These are phyloP conservation scores for Penicillium sp. DNA, from an alignment of 2,329 filamentous ascomycete species.

Conservation along the genomic window DNA sequence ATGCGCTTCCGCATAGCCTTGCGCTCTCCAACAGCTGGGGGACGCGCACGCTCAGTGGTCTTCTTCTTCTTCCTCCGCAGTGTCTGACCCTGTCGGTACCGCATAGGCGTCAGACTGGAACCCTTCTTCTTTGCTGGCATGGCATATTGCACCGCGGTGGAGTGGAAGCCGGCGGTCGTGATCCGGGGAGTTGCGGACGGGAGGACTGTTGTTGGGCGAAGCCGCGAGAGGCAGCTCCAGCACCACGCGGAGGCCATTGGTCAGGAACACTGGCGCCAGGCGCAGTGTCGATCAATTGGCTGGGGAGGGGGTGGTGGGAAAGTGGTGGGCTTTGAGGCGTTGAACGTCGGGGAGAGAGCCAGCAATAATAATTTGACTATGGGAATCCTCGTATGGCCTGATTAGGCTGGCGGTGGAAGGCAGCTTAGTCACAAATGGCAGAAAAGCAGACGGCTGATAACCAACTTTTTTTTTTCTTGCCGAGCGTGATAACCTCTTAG, in stretches of 20 bases:
- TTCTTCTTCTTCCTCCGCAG: conserved; percentile 49
- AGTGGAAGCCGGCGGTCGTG: conserved; percentile 47
- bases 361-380: conserved; percentile 29
- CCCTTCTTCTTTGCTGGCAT: conserved; percentile 53
- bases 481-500: conserved; percentile 9
- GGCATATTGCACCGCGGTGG: conserved; percentile 40
- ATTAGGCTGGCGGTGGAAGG: conserved; percentile 23
- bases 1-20: conserved; percentile 86
- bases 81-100: conserved; percentile 40
- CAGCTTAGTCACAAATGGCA: conserved; percentile 20
- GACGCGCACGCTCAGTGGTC: conserved; percentile 49
- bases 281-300: conserved; percentile 30
- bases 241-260: conserved; percentile 59
- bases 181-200: conserved; percentile 47
- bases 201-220: conserved; percentile 43
- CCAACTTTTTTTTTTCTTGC: conserved; percentile 34
- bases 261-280: conserved; percentile 31
- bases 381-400: conserved; percentile 20
- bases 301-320: conserved; percentile 9
- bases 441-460: conserved; percentile 30
- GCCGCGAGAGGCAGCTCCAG: conserved; percentile 59
- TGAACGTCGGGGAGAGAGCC: conserved; percentile 10
- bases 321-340: conserved; percentile 2
- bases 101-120: conserved; percentile 26
- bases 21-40: conserved; percentile 73